Conservation (phyloP, 1,284 basidiomycete genomes). For the Ustilago lituana region DNA sequence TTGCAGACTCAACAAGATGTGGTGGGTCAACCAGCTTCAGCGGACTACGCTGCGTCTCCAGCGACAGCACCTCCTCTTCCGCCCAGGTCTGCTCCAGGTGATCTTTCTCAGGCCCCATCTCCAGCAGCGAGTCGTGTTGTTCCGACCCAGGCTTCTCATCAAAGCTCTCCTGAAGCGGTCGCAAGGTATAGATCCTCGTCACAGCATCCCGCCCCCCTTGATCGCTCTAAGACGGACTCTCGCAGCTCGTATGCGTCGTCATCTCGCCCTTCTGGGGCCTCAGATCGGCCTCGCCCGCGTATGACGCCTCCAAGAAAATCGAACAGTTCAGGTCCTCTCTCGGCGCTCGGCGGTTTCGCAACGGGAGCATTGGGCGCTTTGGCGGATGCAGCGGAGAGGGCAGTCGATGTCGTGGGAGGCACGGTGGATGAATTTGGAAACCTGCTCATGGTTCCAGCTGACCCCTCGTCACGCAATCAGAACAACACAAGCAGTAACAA, state of each 20-base stretch:
- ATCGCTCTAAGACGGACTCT: not conserved
- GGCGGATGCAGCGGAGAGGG: conserved; percentile 40
- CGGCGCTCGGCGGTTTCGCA: conserved; percentile 45
- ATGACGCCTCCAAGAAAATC: conserved; percentile 34
- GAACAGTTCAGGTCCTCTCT: conserved; percentile 29
- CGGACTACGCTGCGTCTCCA: not conserved
- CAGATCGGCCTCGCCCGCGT: conserved; percentile 12
- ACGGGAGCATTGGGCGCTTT: conserved; percentile 41
- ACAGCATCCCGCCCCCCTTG: not conserved
- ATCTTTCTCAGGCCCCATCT: not conserved
- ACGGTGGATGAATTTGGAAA: conserved; percentile 49
- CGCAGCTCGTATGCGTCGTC: not conserved
- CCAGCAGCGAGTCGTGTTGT: not conserved
- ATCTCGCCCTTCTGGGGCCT: conserved; percentile 7
- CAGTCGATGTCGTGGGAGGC: conserved; percentile 48
- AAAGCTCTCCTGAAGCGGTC: not conserved
- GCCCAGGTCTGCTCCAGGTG: not conserved
- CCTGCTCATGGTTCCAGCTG: conserved; percentile 37
- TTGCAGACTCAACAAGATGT: not conserved
- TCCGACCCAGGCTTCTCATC: conserved; percentile 1
- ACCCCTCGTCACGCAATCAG: conserved; percentile 14
- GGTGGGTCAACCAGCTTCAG: not conserved
- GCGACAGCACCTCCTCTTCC: not conserved
- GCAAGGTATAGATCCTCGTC: not conserved
- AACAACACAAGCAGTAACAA: not conserved